Base-by-base conservation (phyloP, 225 moss, liverwort and hornwort species). In the Pseudisothecium myosuroides region DNA sequence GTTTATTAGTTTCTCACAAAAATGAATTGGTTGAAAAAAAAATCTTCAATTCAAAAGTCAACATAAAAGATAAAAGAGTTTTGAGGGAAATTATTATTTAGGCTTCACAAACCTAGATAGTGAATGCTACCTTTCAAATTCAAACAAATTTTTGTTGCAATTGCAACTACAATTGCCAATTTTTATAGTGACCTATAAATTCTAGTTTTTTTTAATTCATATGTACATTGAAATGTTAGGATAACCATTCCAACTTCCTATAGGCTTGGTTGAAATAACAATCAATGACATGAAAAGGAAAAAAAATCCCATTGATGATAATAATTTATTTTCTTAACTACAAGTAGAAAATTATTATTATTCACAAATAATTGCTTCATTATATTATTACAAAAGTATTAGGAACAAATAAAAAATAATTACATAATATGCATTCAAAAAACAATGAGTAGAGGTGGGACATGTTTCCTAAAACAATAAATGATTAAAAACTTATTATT, bases 401-500 rank as follows among this genome's bases (percentile, higher is more conserved):
- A 65, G 1, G 1, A 17, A 11, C 50, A 12, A 2, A 64, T 17
- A 24, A 60, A 23, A 45, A 23, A 50, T 11, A 37, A 83, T 65
- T 34, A 41, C 1, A 82, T 1, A 47, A 45, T 9, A 81, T 10
- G 34, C 1, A 22, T 34, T 32, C 7, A 47, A 31, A 32, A 62
- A 32, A 82, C 23, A 32, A 32, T 27, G 18, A 37, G 0, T 37
- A 24, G 16, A 55, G 0, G 28, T 13, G 1, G 9, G 2, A 2
- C 5, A 58, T 39, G 3, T 58, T 37, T 27, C 3, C 5, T 5
- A 36, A 23, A 15, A 7, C 28, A 29, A 29, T 28, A 39, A 37
- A n/a, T 18, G 28, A 8, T 39, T 2, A 0, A 16, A 23, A 39
- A 10, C 0, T 55, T 29, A 5, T 55, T 29, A 5, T 19, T 29